Evolutionary conservation across 352 stramenopile species (phyloP).

Genomic region (Globisporangium ultimum): DNA sequence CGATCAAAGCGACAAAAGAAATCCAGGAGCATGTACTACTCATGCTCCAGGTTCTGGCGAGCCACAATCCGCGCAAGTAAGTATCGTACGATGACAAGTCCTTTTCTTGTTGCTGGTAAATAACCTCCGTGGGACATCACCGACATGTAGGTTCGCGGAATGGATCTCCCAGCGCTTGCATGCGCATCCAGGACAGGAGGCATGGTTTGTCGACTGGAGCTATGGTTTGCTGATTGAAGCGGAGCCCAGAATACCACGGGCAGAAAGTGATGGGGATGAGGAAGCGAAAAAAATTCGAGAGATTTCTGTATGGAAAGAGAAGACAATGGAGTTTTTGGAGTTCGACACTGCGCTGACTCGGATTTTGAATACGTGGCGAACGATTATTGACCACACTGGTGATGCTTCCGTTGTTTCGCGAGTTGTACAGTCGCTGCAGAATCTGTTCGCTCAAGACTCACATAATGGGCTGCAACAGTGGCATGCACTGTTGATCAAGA

Average conservation of each 20-base stretch:
- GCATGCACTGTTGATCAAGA: constrained; percentile 28
- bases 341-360: constrained; percentile 34
- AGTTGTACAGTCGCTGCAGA: constrained; percentile 28
- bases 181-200: constrained; percentile 30
- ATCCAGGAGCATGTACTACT: constrained; percentile 32
- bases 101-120: not conserved
- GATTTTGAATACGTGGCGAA: constrained; percentile 45
- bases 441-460: constrained; percentile 23
- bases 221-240: constrained; percentile 35
- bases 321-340: constrained; percentile 39
- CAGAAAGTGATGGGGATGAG: not conserved
- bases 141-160: constrained; percentile 26
- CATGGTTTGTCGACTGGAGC: constrained; percentile 53
- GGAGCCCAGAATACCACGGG: constrained; percentile 28
- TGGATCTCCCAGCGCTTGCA: constrained; percentile 44
- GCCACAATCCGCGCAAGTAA: constrained; percentile 36
- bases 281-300: not conserved
- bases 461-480: constrained; percentile 17
- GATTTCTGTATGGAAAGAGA: constrained; percentile 26
- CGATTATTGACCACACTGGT: constrained; percentile 43
- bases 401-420: constrained; percentile 38
- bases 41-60: constrained; percentile 36
- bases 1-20: constrained; percentile 26
- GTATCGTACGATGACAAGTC: not conserved
- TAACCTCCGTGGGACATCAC: not conserved